These are phyloP conservation scores for Claviceps monticola DNA, from an alignment of 2,329 filamentous ascomycete genomes.

Conservation along the genomic window DNA sequence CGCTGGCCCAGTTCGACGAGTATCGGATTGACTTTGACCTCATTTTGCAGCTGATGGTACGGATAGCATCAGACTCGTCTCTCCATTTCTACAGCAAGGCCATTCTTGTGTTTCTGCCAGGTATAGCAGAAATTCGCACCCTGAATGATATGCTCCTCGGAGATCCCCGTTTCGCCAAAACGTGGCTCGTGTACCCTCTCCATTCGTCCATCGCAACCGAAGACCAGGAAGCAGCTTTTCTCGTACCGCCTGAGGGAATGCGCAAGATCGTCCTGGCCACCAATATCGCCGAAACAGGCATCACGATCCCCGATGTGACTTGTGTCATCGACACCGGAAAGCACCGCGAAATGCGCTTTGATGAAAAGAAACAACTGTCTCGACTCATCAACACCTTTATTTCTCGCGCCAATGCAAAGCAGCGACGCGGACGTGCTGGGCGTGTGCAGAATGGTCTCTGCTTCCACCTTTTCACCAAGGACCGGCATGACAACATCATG, in stretches of 20 bases:
- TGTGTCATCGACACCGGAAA: slow-evolving; percentile 95
- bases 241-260: slow-evolving; percentile 65
- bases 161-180: slow-evolving; percentile 57
- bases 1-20: slow-evolving; percentile 69
- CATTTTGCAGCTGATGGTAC: slow-evolving; percentile 63
- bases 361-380: slow-evolving; percentile 83
- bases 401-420: slow-evolving; percentile 87
- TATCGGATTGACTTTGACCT: slow-evolving; percentile 85
- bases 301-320: slow-evolving; percentile 95
- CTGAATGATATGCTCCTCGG: slow-evolving; percentile 75
- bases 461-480: slow-evolving; percentile 89
- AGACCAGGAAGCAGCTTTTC: slow-evolving; percentile 88
- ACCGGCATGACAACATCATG: slow-evolving; percentile 74
- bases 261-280: slow-evolving; percentile 94
- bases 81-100: slow-evolving; percentile 70
- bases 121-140: slow-evolving; percentile 81
- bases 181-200: slow-evolving; percentile 78
- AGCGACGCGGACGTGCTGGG: slow-evolving; percentile 82
- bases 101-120: slow-evolving; percentile 86
- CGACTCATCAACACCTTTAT: slow-evolving; percentile 90
- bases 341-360: slow-evolving; percentile 94
- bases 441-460: slow-evolving; percentile 91
- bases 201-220: slow-evolving; percentile 94
- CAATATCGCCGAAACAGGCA: slow-evolving; percentile 96
- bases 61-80: slow-evolving; percentile 55